phyloP scores from a whole-genome alignment of 352 stramenopile genomes.

The Pythium diclinum region DNA sequence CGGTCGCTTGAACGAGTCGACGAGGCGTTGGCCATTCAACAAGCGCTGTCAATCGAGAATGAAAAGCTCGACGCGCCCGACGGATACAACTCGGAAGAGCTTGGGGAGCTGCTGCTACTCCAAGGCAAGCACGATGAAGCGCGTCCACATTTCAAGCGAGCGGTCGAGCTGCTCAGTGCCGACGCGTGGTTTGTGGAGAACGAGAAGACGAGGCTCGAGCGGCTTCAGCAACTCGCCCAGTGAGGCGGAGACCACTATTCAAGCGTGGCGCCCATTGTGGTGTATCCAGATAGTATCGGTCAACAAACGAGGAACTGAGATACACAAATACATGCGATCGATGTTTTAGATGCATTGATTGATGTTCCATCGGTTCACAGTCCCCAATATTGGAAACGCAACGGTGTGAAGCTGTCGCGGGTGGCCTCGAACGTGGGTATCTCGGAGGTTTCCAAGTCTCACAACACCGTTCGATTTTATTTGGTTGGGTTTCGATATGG shows the following conservation, averaged over 20 bases:
- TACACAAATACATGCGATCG: too few relatives aligned
- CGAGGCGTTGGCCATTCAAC: slow-evolving; percentile 20
- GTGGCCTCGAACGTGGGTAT: too few relatives aligned
- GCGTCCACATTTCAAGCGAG: background rate
- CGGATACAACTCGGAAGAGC: slow-evolving; percentile 26
- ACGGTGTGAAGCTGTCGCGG: too few relatives aligned
- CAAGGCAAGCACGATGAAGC: slow-evolving; percentile 8
- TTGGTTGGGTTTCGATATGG: too few relatives aligned
- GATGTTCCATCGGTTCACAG: too few relatives aligned
- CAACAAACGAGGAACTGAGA: too few relatives aligned
- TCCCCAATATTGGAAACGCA: too few relatives aligned
- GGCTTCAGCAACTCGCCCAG: slow-evolving; percentile 7
- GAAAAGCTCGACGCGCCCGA: background rate
- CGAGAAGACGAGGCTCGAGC: slow-evolving; percentile 9
- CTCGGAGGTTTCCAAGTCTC: too few relatives aligned
- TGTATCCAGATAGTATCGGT: too few relatives aligned
- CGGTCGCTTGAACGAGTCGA: slow-evolving; percentile 20
- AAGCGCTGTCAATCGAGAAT: slow-evolving; percentile 9
- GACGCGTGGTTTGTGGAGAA: slow-evolving; percentile 20
- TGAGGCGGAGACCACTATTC: background rate
- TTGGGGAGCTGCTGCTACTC: slow-evolving; percentile 23
- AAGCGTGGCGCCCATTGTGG: background rate
- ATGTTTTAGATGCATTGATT: too few relatives aligned
- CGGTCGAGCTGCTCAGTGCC: slow-evolving; percentile 3
- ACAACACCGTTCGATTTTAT: too few relatives aligned